phyloP scores from a whole-genome alignment of 2,329 filamentous ascomycete species.

The Cryphonectria naterciae region DNA sequence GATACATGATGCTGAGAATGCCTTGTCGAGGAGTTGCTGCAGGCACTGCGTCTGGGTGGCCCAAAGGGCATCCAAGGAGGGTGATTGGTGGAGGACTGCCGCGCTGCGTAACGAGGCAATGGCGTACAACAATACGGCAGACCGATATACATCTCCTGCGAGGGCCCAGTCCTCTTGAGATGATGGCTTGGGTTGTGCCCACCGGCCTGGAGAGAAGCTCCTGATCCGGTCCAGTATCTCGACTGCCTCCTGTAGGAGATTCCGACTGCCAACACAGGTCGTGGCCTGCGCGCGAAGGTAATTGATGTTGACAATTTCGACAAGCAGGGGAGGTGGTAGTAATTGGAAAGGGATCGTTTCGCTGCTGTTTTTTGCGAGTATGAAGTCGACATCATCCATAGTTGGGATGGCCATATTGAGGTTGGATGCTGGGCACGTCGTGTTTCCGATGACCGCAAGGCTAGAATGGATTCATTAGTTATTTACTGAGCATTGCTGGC shows the following conservation, averaged over 20 bases:
- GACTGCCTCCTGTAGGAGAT: conserved; percentile 31
- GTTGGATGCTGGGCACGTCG: conserved; percentile 41
- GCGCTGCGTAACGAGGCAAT: conserved; percentile 42
- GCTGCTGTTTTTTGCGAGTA: conserved; percentile 32
- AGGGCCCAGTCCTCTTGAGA: conserved; percentile 36
- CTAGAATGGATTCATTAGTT: conserved; percentile 33
- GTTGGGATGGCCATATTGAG: conserved; percentile 35
- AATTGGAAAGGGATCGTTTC: conserved; percentile 34
- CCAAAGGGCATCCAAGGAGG: conserved; percentile 25
- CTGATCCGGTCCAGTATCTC: conserved; percentile 35
- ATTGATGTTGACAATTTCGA: conserved; percentile 42
- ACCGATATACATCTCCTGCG: conserved; percentile 37
- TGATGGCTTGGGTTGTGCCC: conserved; percentile 36
- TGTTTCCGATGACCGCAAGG: conserved; percentile 40
- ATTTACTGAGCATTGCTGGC: background rate
- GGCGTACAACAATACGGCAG: conserved; percentile 41
- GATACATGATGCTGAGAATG: conserved; percentile 27
- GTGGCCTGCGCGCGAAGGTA: conserved; percentile 37
- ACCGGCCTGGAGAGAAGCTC: conserved; percentile 37
- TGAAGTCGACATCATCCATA: conserved; percentile 35
- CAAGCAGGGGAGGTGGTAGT: conserved; percentile 39
- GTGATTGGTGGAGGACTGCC: conserved; percentile 34
- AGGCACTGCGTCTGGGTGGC: conserved; percentile 30
- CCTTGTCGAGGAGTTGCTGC: conserved; percentile 31
- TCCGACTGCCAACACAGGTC: background rate